Base-by-base conservation (phyloP, 352 stramenopile genomes). In the Thalassiosira ordinaria region DNA sequence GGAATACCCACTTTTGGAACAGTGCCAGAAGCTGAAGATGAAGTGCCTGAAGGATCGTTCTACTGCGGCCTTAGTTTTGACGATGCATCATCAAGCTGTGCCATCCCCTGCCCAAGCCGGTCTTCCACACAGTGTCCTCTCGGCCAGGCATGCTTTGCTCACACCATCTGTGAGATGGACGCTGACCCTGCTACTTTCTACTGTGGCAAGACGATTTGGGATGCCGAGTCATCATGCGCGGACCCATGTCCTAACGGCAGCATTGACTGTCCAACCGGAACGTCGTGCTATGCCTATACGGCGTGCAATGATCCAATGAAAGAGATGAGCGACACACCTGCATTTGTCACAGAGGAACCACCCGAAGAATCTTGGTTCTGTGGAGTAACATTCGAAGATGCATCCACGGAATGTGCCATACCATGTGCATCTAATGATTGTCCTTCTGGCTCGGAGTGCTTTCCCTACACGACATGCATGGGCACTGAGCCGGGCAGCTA, bases 331-430 rank as follows among this genome's bases (percentile, higher is more conserved):
- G 6, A 7, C 24, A 55, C n/a, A 20, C 14, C 39, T 51, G 14
- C 9, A n/a, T n/a, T n/a, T n/a, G n/a, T n/a, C n/a, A n/a, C n/a
- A n/a, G n/a, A n/a, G n/a, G n/a, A n/a, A n/a, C 5, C 41, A n/a
- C 29, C 11, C 57, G 26, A 31, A 31, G 78, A 80, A 66, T 82
- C 78, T n/a, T 86, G 80, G 56, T 86, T 64, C 29, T 85, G 78
- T 73, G 74, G 74, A 11, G 41, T 26, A 68, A 60, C 14, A 14
- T 82, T 74, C 29, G 66, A 82, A 22, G 74, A 82, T 56, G 74
- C 74, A 27, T 82, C 74, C 20, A 49, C 65, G 20, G 13, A 57
- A 9, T 80, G 71, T 69, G 29, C 26, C 27, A 39, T 51, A 51
- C 71, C 71, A 55, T 80, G 71, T 27, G 52, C 53, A 51, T 29